Conservation (phyloP, 176 grass and related monocot species). For the Carex scoparia region DNA sequence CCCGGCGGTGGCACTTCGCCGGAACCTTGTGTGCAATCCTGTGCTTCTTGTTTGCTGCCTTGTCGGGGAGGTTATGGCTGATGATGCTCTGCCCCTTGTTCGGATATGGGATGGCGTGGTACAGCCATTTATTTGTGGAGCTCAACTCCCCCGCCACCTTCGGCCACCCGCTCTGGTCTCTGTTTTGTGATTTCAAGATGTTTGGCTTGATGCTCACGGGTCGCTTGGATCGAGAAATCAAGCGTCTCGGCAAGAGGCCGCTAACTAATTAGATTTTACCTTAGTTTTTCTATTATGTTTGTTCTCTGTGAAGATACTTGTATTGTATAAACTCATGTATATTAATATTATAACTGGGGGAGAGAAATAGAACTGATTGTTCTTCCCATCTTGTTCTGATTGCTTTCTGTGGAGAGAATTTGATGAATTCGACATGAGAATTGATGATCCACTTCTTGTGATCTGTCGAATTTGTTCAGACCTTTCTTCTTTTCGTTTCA, state of each 20-base stretch:
- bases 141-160: constrained; percentile 64
- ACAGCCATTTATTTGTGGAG: constrained; percentile 87
- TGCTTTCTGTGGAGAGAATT: not conserved
- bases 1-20: constrained; percentile 68
- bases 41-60: constrained; percentile 42
- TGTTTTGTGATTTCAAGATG: constrained; percentile 74
- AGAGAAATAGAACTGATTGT: constrained; percentile 7
- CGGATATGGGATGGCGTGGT: constrained; percentile 76
- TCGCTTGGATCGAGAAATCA: constrained; percentile 61
- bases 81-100: constrained; percentile 34
- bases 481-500: not conserved
- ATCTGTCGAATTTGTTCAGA: not conserved
- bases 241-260: constrained; percentile 37
- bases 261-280: constrained; percentile 14
- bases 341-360: not conserved
- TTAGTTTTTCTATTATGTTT: not conserved
- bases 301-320: not conserved
- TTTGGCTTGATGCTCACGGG: constrained; percentile 63
- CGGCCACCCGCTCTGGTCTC: constrained; percentile 69
- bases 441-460: not conserved
- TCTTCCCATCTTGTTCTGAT: not conserved
- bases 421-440: constrained; percentile 3
- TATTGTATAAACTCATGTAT: not conserved
- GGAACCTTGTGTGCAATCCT: constrained; percentile 49
- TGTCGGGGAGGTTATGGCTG: constrained; percentile 43